A percentile compares a stretch with the other conserved stretches of the same genome.
Conservation (phyloP, 2,329 filamentous ascomycete genomes). For the Pseudogymnoascus sp. region DNA sequence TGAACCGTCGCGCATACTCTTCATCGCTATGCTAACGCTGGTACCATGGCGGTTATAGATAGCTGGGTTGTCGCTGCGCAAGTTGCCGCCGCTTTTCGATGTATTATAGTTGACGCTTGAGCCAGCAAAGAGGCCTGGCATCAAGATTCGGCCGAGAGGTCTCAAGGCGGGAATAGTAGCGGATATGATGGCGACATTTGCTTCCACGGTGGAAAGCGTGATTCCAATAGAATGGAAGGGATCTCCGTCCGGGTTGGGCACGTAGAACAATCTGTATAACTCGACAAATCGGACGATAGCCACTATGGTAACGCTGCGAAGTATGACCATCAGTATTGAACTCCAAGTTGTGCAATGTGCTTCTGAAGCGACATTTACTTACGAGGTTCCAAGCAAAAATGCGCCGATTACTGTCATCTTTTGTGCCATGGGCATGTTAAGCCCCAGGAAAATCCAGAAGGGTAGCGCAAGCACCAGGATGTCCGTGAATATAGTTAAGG, state of each 20-base stretch:
- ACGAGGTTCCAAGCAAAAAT: conserved; percentile 36
- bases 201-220: conserved; percentile 31
- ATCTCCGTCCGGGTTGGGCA: conserved; percentile 15
- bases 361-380: conserved; percentile 20
- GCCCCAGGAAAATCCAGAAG: conserved; percentile 36
- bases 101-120: conserved; percentile 13
- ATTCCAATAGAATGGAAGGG: conserved; percentile 26
- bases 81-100: conserved; percentile 13
- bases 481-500: conserved; percentile 38
- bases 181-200: conserved; percentile 35
- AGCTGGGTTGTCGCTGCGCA: not conserved
- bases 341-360: not conserved
- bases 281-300: conserved; percentile 32
- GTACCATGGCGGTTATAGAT: not conserved
- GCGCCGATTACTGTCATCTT: conserved; percentile 37
- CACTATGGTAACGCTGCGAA: conserved; percentile 30
- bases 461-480: conserved; percentile 36
- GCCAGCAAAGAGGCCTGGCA: conserved; percentile 31
- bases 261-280: conserved; percentile 26
- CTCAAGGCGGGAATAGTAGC: conserved; percentile 34
- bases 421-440: conserved; percentile 35
- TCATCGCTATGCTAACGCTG: conserved; percentile 7
- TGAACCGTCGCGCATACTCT: not conserved
- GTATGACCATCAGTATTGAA: not conserved
- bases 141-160: conserved; percentile 32